phyloP scores from a whole-genome alignment of 1,284 basidiomycete genomes.

The Leccinum glutinopallens region DNA sequence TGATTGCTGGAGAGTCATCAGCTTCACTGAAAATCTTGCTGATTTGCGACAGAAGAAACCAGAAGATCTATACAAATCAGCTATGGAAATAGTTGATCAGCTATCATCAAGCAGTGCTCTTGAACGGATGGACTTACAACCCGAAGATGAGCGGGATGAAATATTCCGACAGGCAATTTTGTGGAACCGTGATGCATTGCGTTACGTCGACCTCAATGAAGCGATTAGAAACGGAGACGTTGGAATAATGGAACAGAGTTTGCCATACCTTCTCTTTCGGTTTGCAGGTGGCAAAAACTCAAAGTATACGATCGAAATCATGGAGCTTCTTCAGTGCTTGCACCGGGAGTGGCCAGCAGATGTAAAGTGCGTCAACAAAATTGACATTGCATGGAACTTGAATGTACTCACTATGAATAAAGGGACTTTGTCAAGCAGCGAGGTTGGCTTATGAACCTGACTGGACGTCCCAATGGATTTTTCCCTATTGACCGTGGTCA shows the following conservation, averaged over 20 bases:
- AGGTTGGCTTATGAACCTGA: constrained; percentile 9
- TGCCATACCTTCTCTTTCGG: constrained; percentile 6
- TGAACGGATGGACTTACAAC: background rate
- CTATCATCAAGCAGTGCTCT: background rate
- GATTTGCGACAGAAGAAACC: background rate
- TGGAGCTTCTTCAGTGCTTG: constrained; percentile 12
- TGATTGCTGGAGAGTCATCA: constrained; percentile 1
- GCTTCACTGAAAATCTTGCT: background rate
- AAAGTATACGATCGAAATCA: constrained; percentile 10
- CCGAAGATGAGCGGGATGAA: background rate
- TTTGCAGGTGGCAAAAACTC: constrained; percentile 8
- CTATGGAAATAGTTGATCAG: constrained; percentile 3
- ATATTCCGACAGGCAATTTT: background rate
- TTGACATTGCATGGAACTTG: background rate
- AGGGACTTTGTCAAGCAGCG: background rate
- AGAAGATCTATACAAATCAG: background rate
- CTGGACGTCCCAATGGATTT: background rate
- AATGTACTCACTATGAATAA: background rate
- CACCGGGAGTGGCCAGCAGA: constrained; percentile 8
- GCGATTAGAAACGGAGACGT: constrained; percentile 7
- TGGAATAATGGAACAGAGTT: constrained; percentile 9
- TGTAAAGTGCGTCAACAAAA: background rate
- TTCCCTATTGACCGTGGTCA: constrained; percentile 9
- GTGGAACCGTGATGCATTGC: background rate
- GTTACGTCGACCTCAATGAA: constrained; percentile 1